A percentile compares a stretch with the other conserved stretches of the same genome.
Conservation (phyloP, 768 basidiomycete genomes). For the Lactifluus pinguis region DNA sequence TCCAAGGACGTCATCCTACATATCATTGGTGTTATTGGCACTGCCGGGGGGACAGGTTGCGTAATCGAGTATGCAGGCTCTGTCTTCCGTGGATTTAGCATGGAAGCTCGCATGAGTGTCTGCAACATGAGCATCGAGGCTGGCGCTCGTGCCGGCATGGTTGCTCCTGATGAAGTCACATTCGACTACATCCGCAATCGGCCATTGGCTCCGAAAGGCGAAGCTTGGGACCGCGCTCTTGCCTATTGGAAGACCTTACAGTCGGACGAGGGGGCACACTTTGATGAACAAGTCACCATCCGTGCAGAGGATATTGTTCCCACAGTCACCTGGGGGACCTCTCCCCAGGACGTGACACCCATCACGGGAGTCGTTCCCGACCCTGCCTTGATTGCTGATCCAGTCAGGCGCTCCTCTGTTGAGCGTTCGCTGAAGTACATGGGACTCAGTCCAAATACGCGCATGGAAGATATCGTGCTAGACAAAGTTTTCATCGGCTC, state of each 20-base stretch:
- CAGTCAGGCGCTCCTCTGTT: slow-evolving; percentile 37
- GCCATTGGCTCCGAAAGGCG: slow-evolving; percentile 49
- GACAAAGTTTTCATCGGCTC: slow-evolving; percentile 65
- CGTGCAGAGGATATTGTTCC: slow-evolving; percentile 53
- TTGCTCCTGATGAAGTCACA: slow-evolving; percentile 54
- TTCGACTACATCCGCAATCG: slow-evolving; percentile 53
- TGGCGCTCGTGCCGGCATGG: slow-evolving; percentile 57
- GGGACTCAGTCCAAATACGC: slow-evolving; percentile 46
- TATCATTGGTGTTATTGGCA: slow-evolving; percentile 56
- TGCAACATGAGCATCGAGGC: slow-evolving; percentile 68
- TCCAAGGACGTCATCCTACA: slow-evolving; percentile 60
- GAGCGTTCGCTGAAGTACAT: slow-evolving; percentile 51
- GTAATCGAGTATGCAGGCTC: slow-evolving; percentile 57
- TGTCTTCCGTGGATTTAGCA: slow-evolving; percentile 44
- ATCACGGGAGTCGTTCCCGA: slow-evolving; percentile 50
- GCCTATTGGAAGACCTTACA: slow-evolving; percentile 50
- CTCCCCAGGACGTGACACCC: slow-evolving; percentile 51
- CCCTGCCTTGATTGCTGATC: slow-evolving; percentile 37
- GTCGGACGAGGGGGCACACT: slow-evolving; percentile 49
- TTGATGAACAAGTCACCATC: slow-evolving; percentile 50
- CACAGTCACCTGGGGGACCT: slow-evolving; percentile 60
- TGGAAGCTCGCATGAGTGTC: slow-evolving; percentile 54
- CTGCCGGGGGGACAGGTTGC: slow-evolving; percentile 54
- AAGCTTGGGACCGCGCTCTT: slow-evolving; percentile 50
- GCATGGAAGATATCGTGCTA: slow-evolving; percentile 47